phyloP scores from a whole-genome alignment of 2,329 filamentous ascomycete genomes.

The Cytospora piceicola region DNA sequence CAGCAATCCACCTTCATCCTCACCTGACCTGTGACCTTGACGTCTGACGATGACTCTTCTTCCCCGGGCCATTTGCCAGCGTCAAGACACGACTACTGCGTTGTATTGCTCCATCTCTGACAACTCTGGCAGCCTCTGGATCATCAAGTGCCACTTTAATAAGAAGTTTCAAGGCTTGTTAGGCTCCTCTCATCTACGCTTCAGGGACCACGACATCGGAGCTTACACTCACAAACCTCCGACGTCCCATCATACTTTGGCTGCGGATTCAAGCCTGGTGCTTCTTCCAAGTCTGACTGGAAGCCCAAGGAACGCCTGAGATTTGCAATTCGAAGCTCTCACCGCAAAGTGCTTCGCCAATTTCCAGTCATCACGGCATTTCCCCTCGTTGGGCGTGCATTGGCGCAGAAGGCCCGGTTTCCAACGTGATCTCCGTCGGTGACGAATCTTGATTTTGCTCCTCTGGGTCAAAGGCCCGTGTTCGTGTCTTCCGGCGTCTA shows the following conservation, averaged over 20 bases:
- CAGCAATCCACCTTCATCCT: background rate
- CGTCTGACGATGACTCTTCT: background rate
- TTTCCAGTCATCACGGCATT: background rate
- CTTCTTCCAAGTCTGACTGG: background rate
- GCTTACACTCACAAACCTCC: slow-evolving; percentile 10
- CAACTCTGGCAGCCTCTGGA: background rate
- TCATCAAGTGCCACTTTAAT: background rate
- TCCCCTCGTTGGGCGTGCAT: background rate
- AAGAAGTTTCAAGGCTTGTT: too few relatives aligned
- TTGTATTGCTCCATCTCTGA: background rate
- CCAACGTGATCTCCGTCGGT: background rate
- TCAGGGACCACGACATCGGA: slow-evolving; percentile 9
- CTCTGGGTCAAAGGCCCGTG: background rate
- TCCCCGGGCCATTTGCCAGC: too few relatives aligned
- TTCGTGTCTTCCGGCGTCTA: background rate
- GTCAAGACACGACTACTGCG: background rate
- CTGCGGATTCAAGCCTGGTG: background rate
- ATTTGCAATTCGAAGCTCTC: background rate
- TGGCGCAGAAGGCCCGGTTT: background rate
- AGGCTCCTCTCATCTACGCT: too few relatives aligned
- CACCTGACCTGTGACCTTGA: background rate
- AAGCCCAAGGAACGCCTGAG: background rate
- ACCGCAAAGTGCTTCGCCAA: background rate
- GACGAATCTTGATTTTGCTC: slow-evolving; percentile 8
- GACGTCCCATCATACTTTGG: slow-evolving; percentile 8